Evolutionary conservation across 164 flowering plant genomes (phyloP).

Genomic region (Magnolia changhungtana): DNA sequence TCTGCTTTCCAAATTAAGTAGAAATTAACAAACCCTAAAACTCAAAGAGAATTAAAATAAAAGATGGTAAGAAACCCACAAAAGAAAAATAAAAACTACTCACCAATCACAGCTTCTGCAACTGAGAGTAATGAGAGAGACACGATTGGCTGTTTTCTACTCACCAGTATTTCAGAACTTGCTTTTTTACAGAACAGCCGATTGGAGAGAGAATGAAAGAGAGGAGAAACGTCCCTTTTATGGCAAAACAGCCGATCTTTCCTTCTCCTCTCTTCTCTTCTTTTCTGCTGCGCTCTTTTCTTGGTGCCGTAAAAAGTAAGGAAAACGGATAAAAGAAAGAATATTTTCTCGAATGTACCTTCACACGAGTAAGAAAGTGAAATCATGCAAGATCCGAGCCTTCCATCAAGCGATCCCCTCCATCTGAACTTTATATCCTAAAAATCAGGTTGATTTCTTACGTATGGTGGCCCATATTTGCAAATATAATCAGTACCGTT

Average conservation of each 20-base stretch:
- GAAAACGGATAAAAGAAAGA: no score
- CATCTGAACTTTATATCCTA: no score
- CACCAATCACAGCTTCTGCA: slow-evolving; percentile 2
- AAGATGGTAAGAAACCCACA: slow-evolving; percentile 3
- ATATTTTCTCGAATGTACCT: neutral
- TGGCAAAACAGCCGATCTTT: neutral
- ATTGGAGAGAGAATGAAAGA: neutral
- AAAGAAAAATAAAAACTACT: neutral
- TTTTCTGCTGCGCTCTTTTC: neutral
- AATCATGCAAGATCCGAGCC: no score
- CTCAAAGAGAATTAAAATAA: neutral
- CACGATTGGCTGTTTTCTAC: neutral
- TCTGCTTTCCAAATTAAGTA: slow-evolving; percentile 10
- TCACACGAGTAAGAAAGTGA: no score
- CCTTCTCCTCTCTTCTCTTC: neutral
- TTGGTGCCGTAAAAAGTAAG: neutral
- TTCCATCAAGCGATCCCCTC: no score
- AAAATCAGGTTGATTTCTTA: no score
- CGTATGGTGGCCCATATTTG: no score
- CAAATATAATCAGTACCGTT: no score
- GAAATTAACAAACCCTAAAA: neutral
- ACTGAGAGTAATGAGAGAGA: neutral
- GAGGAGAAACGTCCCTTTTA: neutral
- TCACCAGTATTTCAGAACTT: neutral
- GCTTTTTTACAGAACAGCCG: neutral